Evolutionary conservation across 768 basidiomycete species (phyloP).

Genomic region (Gelatoporia subvermispora): DNA sequence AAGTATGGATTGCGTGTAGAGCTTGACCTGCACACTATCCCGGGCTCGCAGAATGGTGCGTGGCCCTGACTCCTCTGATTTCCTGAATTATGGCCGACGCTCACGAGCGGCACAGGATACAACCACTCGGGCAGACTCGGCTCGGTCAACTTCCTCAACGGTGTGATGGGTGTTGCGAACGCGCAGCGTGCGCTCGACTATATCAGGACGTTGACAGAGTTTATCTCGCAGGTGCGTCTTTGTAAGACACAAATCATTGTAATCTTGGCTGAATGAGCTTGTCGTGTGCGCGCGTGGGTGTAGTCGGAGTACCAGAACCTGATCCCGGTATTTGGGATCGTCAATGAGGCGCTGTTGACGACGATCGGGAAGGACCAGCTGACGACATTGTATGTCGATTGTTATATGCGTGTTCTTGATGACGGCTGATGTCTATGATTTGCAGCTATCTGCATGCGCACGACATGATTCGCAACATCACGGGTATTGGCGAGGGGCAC

Average conservation of each 20-base stretch:
- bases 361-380: slow-evolving; percentile 51
- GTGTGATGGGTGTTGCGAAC: slow-evolving; percentile 84
- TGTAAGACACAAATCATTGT: background rate
- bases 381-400: slow-evolving; percentile 48
- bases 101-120: slow-evolving; percentile 35
- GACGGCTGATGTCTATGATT: slow-evolving; percentile 31
- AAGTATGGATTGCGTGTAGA: slow-evolving; percentile 88
- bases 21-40: slow-evolving; percentile 75
- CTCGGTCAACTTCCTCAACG: slow-evolving; percentile 55
- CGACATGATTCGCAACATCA: slow-evolving; percentile 64
- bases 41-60: slow-evolving; percentile 74
- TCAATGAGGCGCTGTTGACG: slow-evolving; percentile 55
- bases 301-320: slow-evolving; percentile 58
- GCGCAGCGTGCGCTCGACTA: slow-evolving; percentile 75
- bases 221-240: slow-evolving; percentile 57
- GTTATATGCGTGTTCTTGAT: slow-evolving; percentile 13
- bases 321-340: slow-evolving; percentile 54
- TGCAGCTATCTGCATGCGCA: slow-evolving; percentile 53
- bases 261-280: background rate
- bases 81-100: background rate
- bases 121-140: slow-evolving; percentile 61
- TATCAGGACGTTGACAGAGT: slow-evolving; percentile 71
- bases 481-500: slow-evolving; percentile 67
- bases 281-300: background rate
- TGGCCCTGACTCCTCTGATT: no score